Evolutionary conservation across 257 asterid genomes (phyloP).

Genomic region (Scutellaria galericulata): DNA sequence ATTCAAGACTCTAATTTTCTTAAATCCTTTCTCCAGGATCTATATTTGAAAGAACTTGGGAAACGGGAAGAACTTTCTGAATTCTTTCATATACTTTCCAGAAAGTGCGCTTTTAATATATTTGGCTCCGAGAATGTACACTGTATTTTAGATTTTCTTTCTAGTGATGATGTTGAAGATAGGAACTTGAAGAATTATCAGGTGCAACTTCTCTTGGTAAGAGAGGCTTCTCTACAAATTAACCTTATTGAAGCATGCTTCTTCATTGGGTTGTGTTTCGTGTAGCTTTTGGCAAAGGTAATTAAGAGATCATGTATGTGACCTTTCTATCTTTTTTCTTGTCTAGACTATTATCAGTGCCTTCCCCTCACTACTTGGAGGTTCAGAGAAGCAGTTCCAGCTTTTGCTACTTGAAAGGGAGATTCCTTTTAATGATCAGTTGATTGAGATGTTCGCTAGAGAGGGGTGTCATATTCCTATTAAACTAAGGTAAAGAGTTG

Average conservation of each 20-base stretch:
- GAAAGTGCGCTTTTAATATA: slow-evolving; percentile 67
- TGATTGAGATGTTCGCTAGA: slow-evolving; percentile 68
- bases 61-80: slow-evolving; percentile 55
- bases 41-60: slow-evolving; percentile 51
- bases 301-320: slow-evolving; percentile 20
- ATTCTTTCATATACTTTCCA: slow-evolving; percentile 60
- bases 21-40: slow-evolving; percentile 56
- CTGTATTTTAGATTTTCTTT: slow-evolving; percentile 60
- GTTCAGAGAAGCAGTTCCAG: slow-evolving; percentile 63
- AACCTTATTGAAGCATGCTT: slow-evolving; percentile 11
- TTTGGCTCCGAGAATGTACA: slow-evolving; percentile 63
- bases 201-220: slow-evolving; percentile 80
- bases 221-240: slow-evolving; percentile 35
- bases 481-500: slow-evolving; percentile 62
- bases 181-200: slow-evolving; percentile 53
- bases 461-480: slow-evolving; percentile 59
- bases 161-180: slow-evolving; percentile 46
- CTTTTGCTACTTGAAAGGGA: slow-evolving; percentile 52
- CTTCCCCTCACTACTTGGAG: slow-evolving; percentile 77
- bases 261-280: slow-evolving; percentile 4
- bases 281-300: slow-evolving; percentile 9
- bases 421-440: slow-evolving; percentile 70
- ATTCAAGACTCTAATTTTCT: slow-evolving; percentile 30
- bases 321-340: slow-evolving; percentile 31
- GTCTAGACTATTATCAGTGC: slow-evolving; percentile 67